Base-by-base conservation (phyloP, 228 moss, liverwort and hornwort genomes). In the Sphagnum fallax region DNA sequence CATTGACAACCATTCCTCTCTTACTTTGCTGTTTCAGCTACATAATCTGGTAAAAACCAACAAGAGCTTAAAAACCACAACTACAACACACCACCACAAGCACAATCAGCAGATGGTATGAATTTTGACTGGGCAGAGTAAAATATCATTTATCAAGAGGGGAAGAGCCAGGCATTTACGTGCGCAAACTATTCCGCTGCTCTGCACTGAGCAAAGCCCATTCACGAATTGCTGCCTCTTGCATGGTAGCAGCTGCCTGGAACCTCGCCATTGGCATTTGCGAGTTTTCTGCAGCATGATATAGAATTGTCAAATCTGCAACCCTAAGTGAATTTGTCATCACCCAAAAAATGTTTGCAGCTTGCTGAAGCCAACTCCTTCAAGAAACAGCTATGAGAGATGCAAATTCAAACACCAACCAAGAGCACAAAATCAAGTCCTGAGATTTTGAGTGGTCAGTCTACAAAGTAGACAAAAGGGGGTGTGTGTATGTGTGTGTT, bases 181-280 rank as follows among this genome's bases (percentile, higher is more conserved):
- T 86, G 80, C 92, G 92, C 63, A 98, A 79, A 73, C 71, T 84
- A 77, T 84, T 90, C 79, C 86, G 82, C 73, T 90, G 89, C 67
- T 87, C 78, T 67, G 94, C 80, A 64, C 90, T 93, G 48, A 98
- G 87, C 71, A 98, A 86, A 62, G 89, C 81, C 98, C 98, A 98
- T 70, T 94, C 98, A 60, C 94, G 82, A 47, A 94, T 81, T 73
- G 94, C 98, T 73, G 94, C 98, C 75, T 94, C 98, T 77, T 98
- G 98, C 90, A 98, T 94, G 67, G 94, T 92, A 18, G 98, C 94
- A 70, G 98, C 94, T 67, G 98, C 98, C 71, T 98, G 92, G 78
- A 98, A 98, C 79, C 98, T 85, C 63, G 98, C 98, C 71, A 87
- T 84, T 51, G 94, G 91, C 86, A 98, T 84, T 60, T 80, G 87